These are phyloP conservation scores for Aspergillus haitiensis DNA, from an alignment of 495 filamentous ascomycete genomes.

Conservation along the genomic window DNA sequence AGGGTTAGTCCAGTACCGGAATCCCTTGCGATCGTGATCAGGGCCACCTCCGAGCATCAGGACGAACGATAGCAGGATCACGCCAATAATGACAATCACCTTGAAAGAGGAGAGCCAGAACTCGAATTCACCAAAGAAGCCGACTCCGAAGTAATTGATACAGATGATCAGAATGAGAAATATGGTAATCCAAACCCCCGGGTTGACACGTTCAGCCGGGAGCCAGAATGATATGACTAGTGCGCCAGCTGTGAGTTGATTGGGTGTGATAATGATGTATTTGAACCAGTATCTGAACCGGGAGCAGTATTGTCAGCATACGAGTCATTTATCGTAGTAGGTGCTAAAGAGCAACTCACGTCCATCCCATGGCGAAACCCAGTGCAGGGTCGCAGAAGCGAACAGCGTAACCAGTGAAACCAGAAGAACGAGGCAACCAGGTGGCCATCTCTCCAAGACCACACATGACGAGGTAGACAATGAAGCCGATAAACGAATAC, in stretches of 20 bases:
- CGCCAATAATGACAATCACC: constrained; percentile 67
- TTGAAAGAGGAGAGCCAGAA: constrained; percentile 81
- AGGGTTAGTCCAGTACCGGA: constrained; percentile 75
- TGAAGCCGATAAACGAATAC: constrained; percentile 58
- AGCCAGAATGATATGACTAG: constrained; percentile 77
- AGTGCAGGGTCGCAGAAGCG: constrained; percentile 66
- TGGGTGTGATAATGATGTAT: constrained; percentile 75
- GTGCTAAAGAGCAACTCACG: constrained; percentile 28
- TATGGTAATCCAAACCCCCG: constrained; percentile 57
- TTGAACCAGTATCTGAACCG: constrained; percentile 55
- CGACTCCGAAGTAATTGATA: constrained; percentile 61
- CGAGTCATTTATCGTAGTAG: neutral
- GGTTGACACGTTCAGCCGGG: constrained; percentile 38
- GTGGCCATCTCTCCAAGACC: constrained; percentile 69
- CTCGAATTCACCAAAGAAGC: constrained; percentile 77
- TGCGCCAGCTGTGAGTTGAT: constrained; percentile 77
- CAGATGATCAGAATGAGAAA: constrained; percentile 52
- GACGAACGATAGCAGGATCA: constrained; percentile 67
- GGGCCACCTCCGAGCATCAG: constrained; percentile 75
- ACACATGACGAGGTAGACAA: constrained; percentile 66
- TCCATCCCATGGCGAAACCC: constrained; percentile 68
- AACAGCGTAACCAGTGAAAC: constrained; percentile 62
- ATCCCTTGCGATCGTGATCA: constrained; percentile 67
- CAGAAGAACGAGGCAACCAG: constrained; percentile 61
- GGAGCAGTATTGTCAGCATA: constrained; percentile 4